Percentiles rank a stretch among this genome's conserved stretches.
Evolutionary conservation across 2,329 filamentous ascomycete genomes (phyloP).

Genomic region (Curvularia spicifera): DNA sequence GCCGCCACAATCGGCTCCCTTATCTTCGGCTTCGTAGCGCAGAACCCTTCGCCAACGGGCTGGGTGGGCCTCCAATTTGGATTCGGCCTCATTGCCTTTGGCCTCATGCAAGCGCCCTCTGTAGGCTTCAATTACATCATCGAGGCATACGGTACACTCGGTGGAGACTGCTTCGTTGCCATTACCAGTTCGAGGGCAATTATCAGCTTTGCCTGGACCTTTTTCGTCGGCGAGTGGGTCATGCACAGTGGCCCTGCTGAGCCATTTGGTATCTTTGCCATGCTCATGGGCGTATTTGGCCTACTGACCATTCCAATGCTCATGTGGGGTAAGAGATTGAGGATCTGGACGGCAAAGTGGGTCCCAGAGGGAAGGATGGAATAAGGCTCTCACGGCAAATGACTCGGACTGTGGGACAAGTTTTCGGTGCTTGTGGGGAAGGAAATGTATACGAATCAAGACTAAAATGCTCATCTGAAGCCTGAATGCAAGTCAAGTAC

Average conservation of each 20-base stretch:
- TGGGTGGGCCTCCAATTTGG: constrained; percentile 53
- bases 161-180: constrained; percentile 62
- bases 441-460: neutral
- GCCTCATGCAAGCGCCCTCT: constrained; percentile 52
- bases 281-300: constrained; percentile 59
- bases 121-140: constrained; percentile 58
- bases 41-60: constrained; percentile 43
- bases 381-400: constrained; percentile 10
- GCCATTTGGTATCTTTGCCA: constrained; percentile 61
- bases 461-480: neutral
- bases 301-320: constrained; percentile 48
- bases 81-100: constrained; percentile 50
- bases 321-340: constrained; percentile 51
- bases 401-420: neutral
- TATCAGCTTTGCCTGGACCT: constrained; percentile 62
- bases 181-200: constrained; percentile 58
- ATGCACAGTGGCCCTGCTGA: constrained; percentile 52
- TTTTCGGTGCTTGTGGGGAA: neutral
- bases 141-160: constrained; percentile 57
- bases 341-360: constrained; percentile 51
- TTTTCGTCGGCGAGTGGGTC: constrained; percentile 61
- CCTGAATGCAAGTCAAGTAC: neutral
- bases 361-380: constrained; percentile 27
- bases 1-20: constrained; percentile 49
- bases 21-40: constrained; percentile 51